Base-by-base conservation (phyloP, 345 rosid genomes). In the Arabis hirsuta region DNA sequence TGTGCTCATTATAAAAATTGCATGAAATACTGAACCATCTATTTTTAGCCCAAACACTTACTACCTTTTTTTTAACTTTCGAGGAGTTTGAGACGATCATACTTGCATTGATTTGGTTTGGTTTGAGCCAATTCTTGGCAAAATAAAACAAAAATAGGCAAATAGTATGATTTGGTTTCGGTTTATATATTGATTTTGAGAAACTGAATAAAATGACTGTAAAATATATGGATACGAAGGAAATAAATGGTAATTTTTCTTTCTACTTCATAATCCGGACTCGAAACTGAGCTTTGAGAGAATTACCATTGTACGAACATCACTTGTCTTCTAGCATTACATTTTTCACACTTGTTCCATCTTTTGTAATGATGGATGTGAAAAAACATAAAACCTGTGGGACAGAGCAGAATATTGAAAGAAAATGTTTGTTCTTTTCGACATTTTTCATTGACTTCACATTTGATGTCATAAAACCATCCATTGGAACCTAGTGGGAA, bases 391-490 rank as follows among this genome's bases (percentile, higher is more conserved):
- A 48, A 16, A 51, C n/a, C 6, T 26, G 38, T 65, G 43, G 46
- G 61, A 66, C 61, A 14, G 1, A 50, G 12, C 52, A 10, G 9
- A 67, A 10, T 54, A 36, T 65, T 67, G 12, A 41, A 41, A 39
- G 7, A 19, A 67, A 55, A 42, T 29, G 72, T 55, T 42, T 31
- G 72, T 55, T 19, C 19, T n/a, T 67, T 67, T 42, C 27, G 63
- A 55, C 13, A 44, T 31, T 55, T 55, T 12, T 29, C 51, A 14
- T 53, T 67, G 71, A 54, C 29, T 41, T 32, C 44, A 55, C 52
- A 67, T 55, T 64, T 41, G 24, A 41, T 66, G 71, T 41, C 71
- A 51, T 24, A 54, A 67, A 54, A 41, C 42, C 22, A 14, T 43
- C 42, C 44, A 31, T 68, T 55, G 64, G 43, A 67, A 14, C 32